These are phyloP conservation scores for Priceomyces melissophilus DNA, from an alignment of 805 yeast species.

Conservation along the genomic window DNA sequence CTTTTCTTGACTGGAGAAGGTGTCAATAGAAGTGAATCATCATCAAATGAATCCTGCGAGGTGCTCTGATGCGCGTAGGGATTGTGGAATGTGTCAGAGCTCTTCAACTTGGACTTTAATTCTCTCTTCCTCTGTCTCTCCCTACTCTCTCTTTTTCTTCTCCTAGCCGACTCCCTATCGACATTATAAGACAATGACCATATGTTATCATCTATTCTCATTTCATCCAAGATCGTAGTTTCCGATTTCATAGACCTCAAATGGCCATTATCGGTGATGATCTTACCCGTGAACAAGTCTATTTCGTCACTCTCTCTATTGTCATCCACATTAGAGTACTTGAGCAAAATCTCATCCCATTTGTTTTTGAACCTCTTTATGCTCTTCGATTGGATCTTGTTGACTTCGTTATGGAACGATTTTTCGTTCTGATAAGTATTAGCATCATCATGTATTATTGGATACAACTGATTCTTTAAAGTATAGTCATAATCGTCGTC, in stretches of 20 bases:
- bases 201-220: conserved; percentile 20
- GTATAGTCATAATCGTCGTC: conserved; percentile 11
- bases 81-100: conserved; percentile 12
- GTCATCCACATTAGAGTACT: conserved; percentile 47
- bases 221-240: conserved; percentile 7
- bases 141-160: conserved; percentile 8
- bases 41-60: conserved; percentile 10
- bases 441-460: conserved; percentile 4
- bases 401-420: conserved; percentile 21
- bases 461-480: conserved; percentile 3
- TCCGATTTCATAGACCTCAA: conserved; percentile 40
- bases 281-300: conserved; percentile 62
- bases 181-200: conserved; percentile 38
- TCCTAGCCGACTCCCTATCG: conserved; percentile 16
- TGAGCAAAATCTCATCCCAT: conserved; percentile 54
- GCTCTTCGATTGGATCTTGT: conserved; percentile 26
- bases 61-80: conserved; percentile 3
- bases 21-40: conserved; percentile 22
- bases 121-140: conserved; percentile 10
- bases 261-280: conserved; percentile 69
- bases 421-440: conserved; percentile 9
- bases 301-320: conserved; percentile 58
- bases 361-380: conserved; percentile 21
- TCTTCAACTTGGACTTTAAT: conserved; percentile 16
- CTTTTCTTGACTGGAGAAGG: conserved; percentile 28